Evolutionary conservation across 352 stramenopile genomes (phyloP), one percentile per base, ranked within the genome.

Genomic region (Pythium plurisporium): DNA sequence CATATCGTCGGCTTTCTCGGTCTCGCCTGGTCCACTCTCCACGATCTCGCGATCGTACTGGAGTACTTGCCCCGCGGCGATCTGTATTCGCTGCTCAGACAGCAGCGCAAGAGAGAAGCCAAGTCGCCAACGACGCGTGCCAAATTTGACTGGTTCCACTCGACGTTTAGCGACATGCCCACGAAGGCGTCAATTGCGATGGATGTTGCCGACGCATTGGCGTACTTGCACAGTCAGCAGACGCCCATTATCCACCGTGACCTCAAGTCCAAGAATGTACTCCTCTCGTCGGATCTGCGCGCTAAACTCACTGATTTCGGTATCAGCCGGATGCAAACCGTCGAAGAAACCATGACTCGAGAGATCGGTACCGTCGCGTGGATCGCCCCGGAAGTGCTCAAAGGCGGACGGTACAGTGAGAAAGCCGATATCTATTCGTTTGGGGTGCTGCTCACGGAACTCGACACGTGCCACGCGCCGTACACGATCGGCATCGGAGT

Each of bases 241-340:
- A 54, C 14, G 12, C 43, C 60, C 9, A 55, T 87, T 36, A 87
- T 87, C 46, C 79, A 89, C 62, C 79, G 79, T 17, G 79, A 87
- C 31, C 59, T 89, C 37, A 87, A 87, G 48, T 85, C 79, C 2
- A 87, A 86, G 65, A 87, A 89, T 27, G 59, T 64, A 25, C 47
- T 68, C 14, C 33, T 68, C 5, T 19, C 31, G 17, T 33, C 42
- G 8, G 40, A 63, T 11, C 29, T 46, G 17, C 40, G 22, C 3
- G 55, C 65, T 49, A 71, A 73, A 44, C 40, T 76, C 34, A 67
- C 60, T 20, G 68, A 71, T 29, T 76, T 76, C 34, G 68, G 68
- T 15, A 65, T 69, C 34, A 73, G 69, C 19, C 69, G 65, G 12
- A 50, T 44, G 17, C 34, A 52, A 19, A 46, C 27, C 22, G 40